Evolutionary conservation across 257 asterid genomes (phyloP).

Genomic region (Solanum sitiens): DNA sequence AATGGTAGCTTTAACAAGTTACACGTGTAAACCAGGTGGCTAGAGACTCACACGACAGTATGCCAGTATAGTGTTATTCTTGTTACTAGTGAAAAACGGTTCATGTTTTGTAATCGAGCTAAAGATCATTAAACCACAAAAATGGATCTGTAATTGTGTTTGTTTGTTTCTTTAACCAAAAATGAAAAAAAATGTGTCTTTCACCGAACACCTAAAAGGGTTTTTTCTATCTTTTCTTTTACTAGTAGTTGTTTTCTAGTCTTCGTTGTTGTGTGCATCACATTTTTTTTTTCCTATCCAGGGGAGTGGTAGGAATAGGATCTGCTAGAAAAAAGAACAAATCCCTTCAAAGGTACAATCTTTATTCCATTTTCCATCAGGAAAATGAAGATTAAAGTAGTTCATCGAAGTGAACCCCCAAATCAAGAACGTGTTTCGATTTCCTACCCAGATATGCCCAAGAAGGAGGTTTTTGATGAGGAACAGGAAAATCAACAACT

Average conservation of each 20-base stretch:
- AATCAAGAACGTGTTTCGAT: conserved; percentile 33
- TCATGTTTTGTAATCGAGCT: not conserved
- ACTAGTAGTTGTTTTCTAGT: not conserved
- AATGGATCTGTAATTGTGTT: not conserved
- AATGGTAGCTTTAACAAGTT: not conserved
- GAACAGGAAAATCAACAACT: not conserved
- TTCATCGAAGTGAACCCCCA: conserved; percentile 35
- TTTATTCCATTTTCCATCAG: not conserved
- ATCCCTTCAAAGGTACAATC: not conserved
- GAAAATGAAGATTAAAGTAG: conserved; percentile 55
- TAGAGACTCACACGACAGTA: not conserved
- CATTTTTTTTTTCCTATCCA: not conserved
- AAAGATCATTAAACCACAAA: not conserved
- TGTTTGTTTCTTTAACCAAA: not conserved
- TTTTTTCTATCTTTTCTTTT: not conserved
- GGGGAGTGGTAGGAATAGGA: not conserved
- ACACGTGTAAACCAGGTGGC: conserved; percentile 1
- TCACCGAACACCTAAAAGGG: not conserved
- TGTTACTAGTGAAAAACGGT: not conserved
- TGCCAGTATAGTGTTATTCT: not conserved
- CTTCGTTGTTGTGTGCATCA: not conserved
- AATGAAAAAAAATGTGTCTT: not conserved
- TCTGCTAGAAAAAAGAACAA: not conserved
- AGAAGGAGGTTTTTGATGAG: conserved; percentile 15
- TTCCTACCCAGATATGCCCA: conserved; percentile 15